Evolutionary conservation across 306 rosid species (phyloP), one percentile per base, ranked within the genome.

Genomic region (Gastrolobium villosum): DNA sequence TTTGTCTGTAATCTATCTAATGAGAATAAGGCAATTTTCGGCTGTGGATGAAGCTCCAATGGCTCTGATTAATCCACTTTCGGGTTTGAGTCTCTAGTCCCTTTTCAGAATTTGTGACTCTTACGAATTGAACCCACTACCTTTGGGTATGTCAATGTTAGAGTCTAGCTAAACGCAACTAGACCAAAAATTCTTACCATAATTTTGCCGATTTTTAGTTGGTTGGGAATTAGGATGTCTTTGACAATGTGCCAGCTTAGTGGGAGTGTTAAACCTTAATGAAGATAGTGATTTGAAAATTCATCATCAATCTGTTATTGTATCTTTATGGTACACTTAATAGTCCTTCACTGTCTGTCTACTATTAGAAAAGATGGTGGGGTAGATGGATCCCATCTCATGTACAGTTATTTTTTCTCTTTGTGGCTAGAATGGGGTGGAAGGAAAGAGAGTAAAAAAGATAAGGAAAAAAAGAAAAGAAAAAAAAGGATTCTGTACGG

Each of bases 351-450:
- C 2, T 28, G 52, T 72, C 14, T 5, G 39, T 53, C 64, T 66
- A 45, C 43, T 74, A 55, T 36, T 11, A 35, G 75, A 77, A 72
- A 49, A 31, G 76, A 65, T n/a, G 37, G 80, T 35, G 79, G 32
- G 40, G 57, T 2, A 28, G 34, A 30, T 48, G 56, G 62, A 37
- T 56, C 36, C 50, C 10, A 20, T 8, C 5, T 45, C 4, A 10
- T 71, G 75, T 44, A 14, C 59, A 15, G 49, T 76, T 65, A 28
- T 67, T 32, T 69, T 45, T 55, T 36, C 10, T 8, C 41, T 26
- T 55, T 64, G 39, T 64, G 28, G 52, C 59, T 57, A 39, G 36
- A 14, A 52, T 70, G 56, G 62, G 55, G 28, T 31, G 14, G 35
- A 72, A 68, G 46, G n/a, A 28, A 72, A 52, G 4, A 15, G 45